These are phyloP conservation scores for Laguncularia racemosa DNA, from an alignment of 345 rosid species.

Conservation along the genomic window DNA sequence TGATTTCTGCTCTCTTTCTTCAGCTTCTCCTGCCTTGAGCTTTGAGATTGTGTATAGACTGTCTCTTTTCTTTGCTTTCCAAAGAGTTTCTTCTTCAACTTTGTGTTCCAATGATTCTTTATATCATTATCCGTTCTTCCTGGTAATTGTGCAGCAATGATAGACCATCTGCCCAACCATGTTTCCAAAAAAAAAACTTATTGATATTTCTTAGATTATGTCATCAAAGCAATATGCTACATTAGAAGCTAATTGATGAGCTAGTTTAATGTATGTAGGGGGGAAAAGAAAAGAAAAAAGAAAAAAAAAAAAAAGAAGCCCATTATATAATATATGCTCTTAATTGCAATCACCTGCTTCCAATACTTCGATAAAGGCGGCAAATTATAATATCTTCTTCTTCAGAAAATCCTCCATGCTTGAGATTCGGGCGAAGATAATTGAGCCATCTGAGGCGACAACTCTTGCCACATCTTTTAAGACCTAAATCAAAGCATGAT, in stretches of 20 bases:
- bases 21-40: no score
- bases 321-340: neutral
- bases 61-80: no score
- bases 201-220: neutral
- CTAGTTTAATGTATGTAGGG: neutral
- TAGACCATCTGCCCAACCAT: constrained; percentile 65
- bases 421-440: constrained; percentile 91
- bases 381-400: constrained; percentile 96
- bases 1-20: no score
- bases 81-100: constrained; percentile 85
- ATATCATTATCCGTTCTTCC: constrained; percentile 99
- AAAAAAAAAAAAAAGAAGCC: constrained; percentile 1
- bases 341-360: constrained; percentile 56
- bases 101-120: constrained; percentile 96
- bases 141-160: constrained; percentile 96
- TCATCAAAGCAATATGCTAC: neutral
- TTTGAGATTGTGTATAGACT: no score
- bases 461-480: constrained; percentile 97
- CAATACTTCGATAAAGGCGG: constrained; percentile 96
- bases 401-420: constrained; percentile 97
- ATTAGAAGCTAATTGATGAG: neutral
- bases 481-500: constrained; percentile 32
- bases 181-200: neutral
- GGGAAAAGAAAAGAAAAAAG: neutral
- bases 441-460: constrained; percentile 97